phyloP scores from a whole-genome alignment of 306 rosid species.

The Oxytropis ochrocephala region DNA sequence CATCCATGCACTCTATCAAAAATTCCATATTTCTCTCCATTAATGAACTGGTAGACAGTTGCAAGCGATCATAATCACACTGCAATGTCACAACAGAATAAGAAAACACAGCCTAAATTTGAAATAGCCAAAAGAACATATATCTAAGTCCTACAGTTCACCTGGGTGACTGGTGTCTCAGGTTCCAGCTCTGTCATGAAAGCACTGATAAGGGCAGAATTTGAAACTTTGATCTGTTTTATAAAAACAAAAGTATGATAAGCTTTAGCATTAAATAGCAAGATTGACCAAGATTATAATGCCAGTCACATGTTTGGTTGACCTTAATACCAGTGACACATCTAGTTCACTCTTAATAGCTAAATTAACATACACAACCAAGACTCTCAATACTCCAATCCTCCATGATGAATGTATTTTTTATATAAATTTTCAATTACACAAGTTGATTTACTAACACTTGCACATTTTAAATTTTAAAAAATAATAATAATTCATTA shows the following conservation, averaged over 20 bases:
- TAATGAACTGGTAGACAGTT: constrained; percentile 73
- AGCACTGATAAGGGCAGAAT: constrained; percentile 94
- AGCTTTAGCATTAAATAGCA: constrained; percentile 8
- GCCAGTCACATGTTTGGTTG: not conserved
- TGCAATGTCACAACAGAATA: constrained; percentile 21
- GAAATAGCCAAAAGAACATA: constrained; percentile 1
- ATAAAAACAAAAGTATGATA: constrained; percentile 13
- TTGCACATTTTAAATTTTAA: not conserved
- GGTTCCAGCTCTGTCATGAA: constrained; percentile 94
- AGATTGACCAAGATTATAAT: not conserved
- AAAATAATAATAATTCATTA: not conserved
- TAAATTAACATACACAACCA: not conserved
- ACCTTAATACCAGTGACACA: not conserved
- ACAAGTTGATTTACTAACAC: not conserved
- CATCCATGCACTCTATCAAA: constrained; percentile 97
- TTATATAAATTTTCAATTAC: not conserved
- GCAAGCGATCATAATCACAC: constrained; percentile 94
- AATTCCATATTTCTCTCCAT: constrained; percentile 90
- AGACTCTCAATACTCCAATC: not conserved
- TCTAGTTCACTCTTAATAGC: not conserved
- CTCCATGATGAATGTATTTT: not conserved
- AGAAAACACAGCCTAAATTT: constrained; percentile 13
- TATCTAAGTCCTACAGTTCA: constrained; percentile 21
- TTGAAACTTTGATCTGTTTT: constrained; percentile 84
- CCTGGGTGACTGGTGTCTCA: constrained; percentile 85